A percentile compares a stretch with the other conserved stretches of the same genome.
Conservation (phyloP, 78 protist species). For the Dictyostelium purpureum region DNA sequence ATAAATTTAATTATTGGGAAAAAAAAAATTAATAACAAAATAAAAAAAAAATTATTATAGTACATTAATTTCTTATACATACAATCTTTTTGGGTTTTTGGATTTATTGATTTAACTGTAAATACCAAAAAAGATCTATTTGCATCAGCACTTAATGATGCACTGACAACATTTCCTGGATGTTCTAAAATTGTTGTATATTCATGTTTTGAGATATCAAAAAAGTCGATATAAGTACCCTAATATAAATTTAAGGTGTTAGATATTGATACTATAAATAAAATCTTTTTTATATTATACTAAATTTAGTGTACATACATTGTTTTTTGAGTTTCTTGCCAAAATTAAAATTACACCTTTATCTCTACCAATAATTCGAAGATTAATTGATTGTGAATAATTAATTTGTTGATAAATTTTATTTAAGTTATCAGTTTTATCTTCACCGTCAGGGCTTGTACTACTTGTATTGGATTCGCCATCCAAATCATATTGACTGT, state of each 20-base stretch:
- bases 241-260: background rate
- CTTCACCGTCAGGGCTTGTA: background rate
- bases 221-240: slow-evolving; percentile 62
- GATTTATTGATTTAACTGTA: slow-evolving; percentile 48
- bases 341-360: slow-evolving; percentile 31
- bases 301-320: background rate
- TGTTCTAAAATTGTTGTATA: background rate
- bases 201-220: slow-evolving; percentile 33
- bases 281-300: background rate
- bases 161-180: slow-evolving; percentile 31
- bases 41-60: background rate
- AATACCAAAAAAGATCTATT: slow-evolving; percentile 48
- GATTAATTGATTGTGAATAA: slow-evolving; percentile 21
- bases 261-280: background rate
- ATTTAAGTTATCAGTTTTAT: background rate
- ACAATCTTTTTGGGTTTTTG: no score
- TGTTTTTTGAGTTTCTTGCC: slow-evolving; percentile 21
- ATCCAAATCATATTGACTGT: background rate
- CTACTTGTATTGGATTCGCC: background rate
- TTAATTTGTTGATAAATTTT: background rate
- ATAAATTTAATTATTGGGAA: background rate
- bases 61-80: no score
- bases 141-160: slow-evolving; percentile 27
- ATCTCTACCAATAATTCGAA: slow-evolving; percentile 60
- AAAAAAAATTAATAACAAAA: background rate